Percentiles rank a stretch among this genome's conserved stretches.
These are phyloP conservation scores for Apostasia shenzhenica DNA, from an alignment of 106 monocot genomes.

Conservation along the genomic window DNA sequence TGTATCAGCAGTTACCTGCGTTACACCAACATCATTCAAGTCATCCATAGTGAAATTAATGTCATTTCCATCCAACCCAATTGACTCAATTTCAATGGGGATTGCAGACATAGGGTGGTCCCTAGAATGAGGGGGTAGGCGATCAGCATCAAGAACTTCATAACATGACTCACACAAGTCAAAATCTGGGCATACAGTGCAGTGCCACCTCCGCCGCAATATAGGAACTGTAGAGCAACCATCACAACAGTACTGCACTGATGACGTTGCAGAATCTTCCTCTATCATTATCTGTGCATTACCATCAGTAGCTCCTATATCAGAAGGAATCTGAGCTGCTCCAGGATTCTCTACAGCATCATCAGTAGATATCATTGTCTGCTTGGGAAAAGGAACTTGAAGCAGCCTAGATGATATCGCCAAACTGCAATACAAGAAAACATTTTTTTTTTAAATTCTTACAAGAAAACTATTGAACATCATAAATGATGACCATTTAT, in stretches of 20 bases:
- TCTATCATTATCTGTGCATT: conserved; percentile 81
- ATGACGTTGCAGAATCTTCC: conserved; percentile 79
- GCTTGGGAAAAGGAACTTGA: conserved; percentile 97
- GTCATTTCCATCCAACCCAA: conserved; percentile 66
- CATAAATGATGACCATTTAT: no score
- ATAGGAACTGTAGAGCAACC: conserved; percentile 99
- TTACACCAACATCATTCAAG: conserved; percentile 46
- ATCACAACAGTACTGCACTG: conserved; percentile 98
- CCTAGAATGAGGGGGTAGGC: conserved; percentile 85
- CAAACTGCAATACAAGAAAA: conserved; percentile 49
- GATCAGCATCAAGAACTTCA: conserved; percentile 87
- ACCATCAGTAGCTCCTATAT: conserved; percentile 31
- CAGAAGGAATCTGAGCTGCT: conserved; percentile 31
- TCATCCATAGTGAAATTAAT: conserved; percentile 85
- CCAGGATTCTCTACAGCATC: conserved; percentile 52
- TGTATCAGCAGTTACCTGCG: conserved; percentile 35
- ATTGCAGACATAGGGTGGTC: conserved; percentile 94
- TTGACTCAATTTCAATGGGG: conserved; percentile 81
- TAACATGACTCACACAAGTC: conserved; percentile 97
- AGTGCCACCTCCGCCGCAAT: conserved; percentile 88
- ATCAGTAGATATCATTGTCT: conserved; percentile 80
- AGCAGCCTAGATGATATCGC: conserved; percentile 98
- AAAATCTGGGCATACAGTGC: conserved; percentile 94
- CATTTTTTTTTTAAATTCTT: neutral
- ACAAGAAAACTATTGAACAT: neutral